Evolutionary conservation across 225 moss, liverwort and hornwort genomes (phyloP), one percentile per base, ranked within the genome.

Genomic region (Pleurozium schreberi): DNA sequence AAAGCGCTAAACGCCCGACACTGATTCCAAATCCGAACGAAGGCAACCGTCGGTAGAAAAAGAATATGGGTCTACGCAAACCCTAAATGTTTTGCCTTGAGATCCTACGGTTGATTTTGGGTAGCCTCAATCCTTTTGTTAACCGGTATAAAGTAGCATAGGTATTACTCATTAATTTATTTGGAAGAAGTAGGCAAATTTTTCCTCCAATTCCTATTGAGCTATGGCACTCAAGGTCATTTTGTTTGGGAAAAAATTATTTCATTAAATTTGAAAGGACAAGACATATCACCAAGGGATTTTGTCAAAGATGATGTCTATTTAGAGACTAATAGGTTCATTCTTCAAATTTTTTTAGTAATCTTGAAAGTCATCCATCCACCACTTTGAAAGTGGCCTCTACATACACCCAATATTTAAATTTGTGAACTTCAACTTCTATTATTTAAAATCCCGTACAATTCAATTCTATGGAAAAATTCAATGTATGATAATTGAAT

Each of bases 221-320:
- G 3, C 50, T 21, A 33, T 75, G 75, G 1, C 6, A 3, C 4
- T 2, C 20, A 10, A 50, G 8, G 21, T 50, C 33, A 33, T 50
- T 75, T 74, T 74, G 3, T 10, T 14, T 2, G 1, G 7, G 10
- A 47, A 47, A 18, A 10, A 11, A 0, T 9, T 31, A 30, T 30
- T 73, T 74, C 11, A 74, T 47, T 74, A 27, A 70, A 3, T 1
- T 73, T 18, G 4, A 49, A 49, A 33, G 3, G 8, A 50, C 2
- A 4, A 49, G 19, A 49, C 1, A 5, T 14, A 52, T 52, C 52
- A 52, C 2, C 0, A 52, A 2, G 1, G 2, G 3, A 76, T 4
- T 50, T 74, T 34, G 22, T 0, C 8, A 14, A 34, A 21, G 34
- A 52, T 21, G 5, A 75, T 52, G 2, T 1, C n/a, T 0, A 40